Percentiles rank a stretch among this genome's conserved stretches.
Conservation (phyloP, 2,329 filamentous ascomycete species). For the Ophiosphaerella korrae region DNA sequence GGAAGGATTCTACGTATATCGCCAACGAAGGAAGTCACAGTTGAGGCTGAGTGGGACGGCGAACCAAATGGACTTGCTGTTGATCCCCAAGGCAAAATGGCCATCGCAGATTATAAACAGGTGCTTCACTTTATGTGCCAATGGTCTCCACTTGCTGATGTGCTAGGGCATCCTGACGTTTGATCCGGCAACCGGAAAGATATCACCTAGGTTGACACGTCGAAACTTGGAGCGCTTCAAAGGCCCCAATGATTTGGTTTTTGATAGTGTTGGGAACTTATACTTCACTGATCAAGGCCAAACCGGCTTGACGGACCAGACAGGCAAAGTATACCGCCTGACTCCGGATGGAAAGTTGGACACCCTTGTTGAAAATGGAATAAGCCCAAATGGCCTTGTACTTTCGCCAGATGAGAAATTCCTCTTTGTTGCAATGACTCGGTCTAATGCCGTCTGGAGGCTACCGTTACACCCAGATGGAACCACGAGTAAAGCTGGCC, state of each 20-base stretch:
- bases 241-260: conserved; percentile 50
- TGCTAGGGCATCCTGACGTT: conserved; percentile 47
- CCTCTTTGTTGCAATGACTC: conserved; percentile 49
- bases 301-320: conserved; percentile 51
- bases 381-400: conserved; percentile 49
- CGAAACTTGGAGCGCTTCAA: conserved; percentile 53
- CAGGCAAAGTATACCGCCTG: conserved; percentile 49
- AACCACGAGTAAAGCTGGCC: conserved; percentile 31
- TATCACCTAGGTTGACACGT: conserved; percentile 42
- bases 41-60: conserved; percentile 47
- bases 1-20: conserved; percentile 48
- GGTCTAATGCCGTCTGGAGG: conserved; percentile 51
- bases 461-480: conserved; percentile 49
- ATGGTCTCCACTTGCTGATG: background rate
- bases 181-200: conserved; percentile 33
- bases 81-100: conserved; percentile 39
- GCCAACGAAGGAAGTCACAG: conserved; percentile 30
- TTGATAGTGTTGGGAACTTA: conserved; percentile 46
- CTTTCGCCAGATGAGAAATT: conserved; percentile 48
- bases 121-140: conserved; percentile 21
- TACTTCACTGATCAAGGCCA: conserved; percentile 56
- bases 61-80: conserved; percentile 51
- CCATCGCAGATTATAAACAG: conserved; percentile 53
- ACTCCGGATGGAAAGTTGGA: conserved; percentile 46
- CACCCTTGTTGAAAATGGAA: conserved; percentile 45